Conservation (phyloP, 306 rosid species). For the Boehmeria nivea region DNA sequence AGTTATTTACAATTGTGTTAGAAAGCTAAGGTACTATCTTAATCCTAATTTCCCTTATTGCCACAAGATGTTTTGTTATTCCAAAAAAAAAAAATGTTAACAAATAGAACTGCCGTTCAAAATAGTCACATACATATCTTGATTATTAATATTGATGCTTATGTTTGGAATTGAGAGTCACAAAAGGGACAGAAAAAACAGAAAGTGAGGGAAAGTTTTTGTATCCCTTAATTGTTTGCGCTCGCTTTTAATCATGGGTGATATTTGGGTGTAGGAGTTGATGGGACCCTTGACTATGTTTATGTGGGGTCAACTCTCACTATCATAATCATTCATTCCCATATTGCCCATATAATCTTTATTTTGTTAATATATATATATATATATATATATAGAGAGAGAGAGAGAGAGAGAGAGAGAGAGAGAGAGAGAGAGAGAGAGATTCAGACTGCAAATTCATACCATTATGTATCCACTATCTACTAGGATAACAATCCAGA, state of each 20-base stretch:
- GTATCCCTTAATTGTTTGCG: conserved; percentile 6
- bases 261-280: conserved; percentile 35
- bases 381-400: too few species aligned
- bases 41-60: too few species aligned
- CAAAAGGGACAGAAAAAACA: background rate
- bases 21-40: too few species aligned
- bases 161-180: conserved; percentile 1
- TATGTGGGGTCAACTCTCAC: conserved; percentile 38
- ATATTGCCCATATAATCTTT: background rate
- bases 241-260: conserved; percentile 28
- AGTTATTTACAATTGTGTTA: background rate
- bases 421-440: too few species aligned
- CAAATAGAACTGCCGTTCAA: background rate
- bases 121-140: background rate
- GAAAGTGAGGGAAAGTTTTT: background rate
- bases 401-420: too few species aligned
- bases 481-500: conserved; percentile 11
- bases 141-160: background rate
- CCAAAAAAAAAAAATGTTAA: background rate
- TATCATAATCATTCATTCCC: conserved; percentile 23
- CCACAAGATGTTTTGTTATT: too few species aligned
- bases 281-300: conserved; percentile 29
- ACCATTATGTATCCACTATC: background rate
- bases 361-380: too few species aligned
- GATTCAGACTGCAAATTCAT: too few species aligned